Base-by-base conservation (phyloP, 2,329 filamentous ascomycete species). In the Daldinia sp. region DNA sequence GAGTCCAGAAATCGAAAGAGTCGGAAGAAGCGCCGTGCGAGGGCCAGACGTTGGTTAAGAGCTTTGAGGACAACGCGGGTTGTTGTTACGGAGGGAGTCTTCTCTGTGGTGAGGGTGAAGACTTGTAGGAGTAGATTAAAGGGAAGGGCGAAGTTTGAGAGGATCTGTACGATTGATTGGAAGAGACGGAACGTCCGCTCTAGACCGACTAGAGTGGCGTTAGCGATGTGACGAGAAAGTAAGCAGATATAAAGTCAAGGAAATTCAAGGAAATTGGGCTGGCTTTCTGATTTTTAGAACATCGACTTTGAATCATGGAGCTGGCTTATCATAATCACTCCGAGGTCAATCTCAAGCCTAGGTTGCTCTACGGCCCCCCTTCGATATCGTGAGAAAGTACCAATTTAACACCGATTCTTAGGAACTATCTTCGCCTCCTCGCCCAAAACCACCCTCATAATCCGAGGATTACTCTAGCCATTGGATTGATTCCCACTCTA, bases 1-100 rank as follows among this genome's bases (percentile, higher is more conserved):
- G 81, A 82, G 45, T 87, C 85, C 53, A 90, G 76, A 73, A 89
- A 92, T 70, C 88, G 87, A 73, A 91, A 90, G 59, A 90, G 78
- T 10, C 90, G 86, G 72, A 92, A 83, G 75, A 85, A 87, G 19
- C 89, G 85, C 34, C 90, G 82, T 15, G 77, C 77, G 41, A 85
- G 71, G 64, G 80, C 82, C 55, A 87, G 71, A 35, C 78, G 79
- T 43, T 71, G 64, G 61, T 78, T 77, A 15, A 86, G 69, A 10
- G 58, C 66, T 1, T 69, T 45, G 4, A 77, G 75, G 29, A 77
- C 73, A 7, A 73, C 61, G n/a, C 71, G 71, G 13, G 77, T 73
- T 7, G 74, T 64, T 5, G 74, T 64, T 8, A 74, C 56, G 37
- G 66, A 73, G 64, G 63, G 68, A 51, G 43, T 66, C 5, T 35